Evolutionary conservation across 495 filamentous ascomycete genomes (phyloP).

Genomic region (Xylaria flabelliformis): DNA sequence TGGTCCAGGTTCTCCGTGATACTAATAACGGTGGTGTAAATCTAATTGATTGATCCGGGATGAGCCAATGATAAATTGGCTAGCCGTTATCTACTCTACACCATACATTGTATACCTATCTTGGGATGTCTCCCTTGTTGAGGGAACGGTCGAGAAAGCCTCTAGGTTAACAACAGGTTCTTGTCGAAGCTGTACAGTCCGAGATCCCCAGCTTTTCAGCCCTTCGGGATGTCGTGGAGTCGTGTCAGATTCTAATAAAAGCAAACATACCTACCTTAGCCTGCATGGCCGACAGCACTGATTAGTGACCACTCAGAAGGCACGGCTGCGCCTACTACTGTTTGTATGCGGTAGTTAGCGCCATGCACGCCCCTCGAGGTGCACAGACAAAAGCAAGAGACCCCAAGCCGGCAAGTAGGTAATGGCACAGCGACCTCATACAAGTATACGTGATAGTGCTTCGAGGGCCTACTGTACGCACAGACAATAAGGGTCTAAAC

Average conservation of each 20-base stretch:
- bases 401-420: constrained; percentile 14
- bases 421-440: neutral
- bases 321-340: neutral
- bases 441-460: neutral
- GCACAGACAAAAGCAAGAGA: constrained; percentile 20
- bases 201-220: constrained; percentile 6
- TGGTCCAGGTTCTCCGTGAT: neutral
- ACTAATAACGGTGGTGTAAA: neutral
- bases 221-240: neutral
- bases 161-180: neutral
- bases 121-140: neutral
- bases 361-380: neutral
- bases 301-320: neutral
- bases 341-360: constrained; percentile 13
- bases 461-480: neutral
- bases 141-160: neutral
- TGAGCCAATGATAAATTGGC: neutral
- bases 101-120: neutral
- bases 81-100: neutral
- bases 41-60: neutral
- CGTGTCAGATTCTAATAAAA: constrained; percentile 27
- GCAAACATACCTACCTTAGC: constrained; percentile 2
- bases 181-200: neutral
- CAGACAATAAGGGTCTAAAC: constrained; percentile 2
- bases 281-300: constrained; percentile 8